phyloP scores from a whole-genome alignment of 306 rosid species.

The Casuarina glauca region DNA sequence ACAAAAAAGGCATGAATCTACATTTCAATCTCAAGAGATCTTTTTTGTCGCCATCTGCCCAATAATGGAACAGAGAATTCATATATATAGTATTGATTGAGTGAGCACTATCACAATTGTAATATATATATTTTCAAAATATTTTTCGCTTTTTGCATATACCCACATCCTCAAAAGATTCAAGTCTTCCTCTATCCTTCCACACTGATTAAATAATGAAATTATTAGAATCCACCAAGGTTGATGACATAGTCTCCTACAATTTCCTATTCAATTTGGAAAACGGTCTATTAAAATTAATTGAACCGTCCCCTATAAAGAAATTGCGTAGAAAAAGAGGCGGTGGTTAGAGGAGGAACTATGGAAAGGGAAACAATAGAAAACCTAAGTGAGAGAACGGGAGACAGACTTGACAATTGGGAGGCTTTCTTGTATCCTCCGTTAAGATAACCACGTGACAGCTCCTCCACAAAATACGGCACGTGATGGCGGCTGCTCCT shows the following conservation, averaged over 20 bases:
- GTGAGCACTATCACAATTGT: too few relatives aligned
- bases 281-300: background rate
- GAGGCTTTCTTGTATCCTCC: conserved; percentile 28
- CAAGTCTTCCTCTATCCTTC: conserved; percentile 4
- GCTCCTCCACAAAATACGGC: conserved; percentile 19
- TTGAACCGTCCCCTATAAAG: too few relatives aligned
- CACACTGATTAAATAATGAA: background rate
- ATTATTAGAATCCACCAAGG: conserved; percentile 11
- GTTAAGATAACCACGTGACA: conserved; percentile 45
- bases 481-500: conserved; percentile 34
- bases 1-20: too few relatives aligned
- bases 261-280: too few relatives aligned
- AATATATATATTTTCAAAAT: too few relatives aligned
- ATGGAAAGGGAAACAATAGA: too few relatives aligned
- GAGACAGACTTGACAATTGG: background rate
- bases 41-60: too few relatives aligned
- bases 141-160: background rate
- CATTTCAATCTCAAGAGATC: too few relatives aligned
- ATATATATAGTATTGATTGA: too few relatives aligned
- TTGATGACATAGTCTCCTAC: conserved; percentile 4
- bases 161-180: background rate
- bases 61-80: too few relatives aligned
- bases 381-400: too few relatives aligned
- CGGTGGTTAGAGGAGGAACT: background rate
- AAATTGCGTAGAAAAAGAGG: background rate